Evolutionary conservation across 148 eudicot species (phyloP), one percentile per base, ranked within the genome.

Genomic region (Fagopyrum homotropicum): DNA sequence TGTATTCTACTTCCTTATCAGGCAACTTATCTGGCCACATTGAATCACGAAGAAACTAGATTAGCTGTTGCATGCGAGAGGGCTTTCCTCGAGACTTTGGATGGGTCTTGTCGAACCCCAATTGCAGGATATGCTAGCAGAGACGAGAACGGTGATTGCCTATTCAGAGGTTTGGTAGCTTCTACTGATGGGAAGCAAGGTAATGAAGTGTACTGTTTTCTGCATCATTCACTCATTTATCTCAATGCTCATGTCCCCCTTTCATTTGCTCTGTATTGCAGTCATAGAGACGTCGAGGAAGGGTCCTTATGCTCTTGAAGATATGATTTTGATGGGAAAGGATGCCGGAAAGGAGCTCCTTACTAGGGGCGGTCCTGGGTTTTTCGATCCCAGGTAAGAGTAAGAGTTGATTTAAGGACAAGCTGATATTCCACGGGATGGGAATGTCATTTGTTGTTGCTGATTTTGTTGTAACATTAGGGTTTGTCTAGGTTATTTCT

Each of bases 301-400:
- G 75, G 98, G 97, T 17, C 75, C 88, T 50, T 94, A 87, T 78
- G 66, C 90, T 15, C 75, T 55, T 14, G 91, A 89, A 7, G 98
- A 94, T 82, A 94, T 94, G 98, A 76, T 94, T 47, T 75, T 61
- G 44, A 87, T 94, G 93, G 98, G 97, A 48, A 84, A 86, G 59
- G 98, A 94, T 79, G 98, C 98, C 44, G 98, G 98, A 40, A 74
- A 91, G 69, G 98, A 94, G 82, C 96, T 94, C 64, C 96, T 90
- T 44, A 81, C 87, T 12, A 82, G 78, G 50, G 98, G 93, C 17
- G 98, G 98, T 74, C 89, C 97, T 5, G 89, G 92, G 5, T 94
- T 94, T 81, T 91, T 94, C 77, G 85, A 89, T 80, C 81, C 85
- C 51, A 86, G 82, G 81, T 82, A 80, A 83, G 59, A 45, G 9